Evolutionary conservation across 331 rosid genomes (phyloP).

Genomic region (Malus hybrid): DNA sequence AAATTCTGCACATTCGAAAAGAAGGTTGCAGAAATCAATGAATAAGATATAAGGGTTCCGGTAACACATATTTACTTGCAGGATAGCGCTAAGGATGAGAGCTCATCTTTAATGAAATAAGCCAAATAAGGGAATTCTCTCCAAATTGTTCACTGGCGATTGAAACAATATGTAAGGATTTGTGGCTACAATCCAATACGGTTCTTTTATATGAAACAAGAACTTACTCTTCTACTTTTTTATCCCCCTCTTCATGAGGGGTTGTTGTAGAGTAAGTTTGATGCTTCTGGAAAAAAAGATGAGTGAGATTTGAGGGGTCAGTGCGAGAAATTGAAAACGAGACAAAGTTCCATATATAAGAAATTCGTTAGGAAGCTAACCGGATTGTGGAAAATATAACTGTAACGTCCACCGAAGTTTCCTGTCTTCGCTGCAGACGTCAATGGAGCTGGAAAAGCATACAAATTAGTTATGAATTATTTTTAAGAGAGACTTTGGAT

Average conservation of each 20-base stretch:
- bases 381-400: not conserved
- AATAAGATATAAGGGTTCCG: not conserved
- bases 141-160: not conserved
- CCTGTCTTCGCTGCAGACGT: not conserved
- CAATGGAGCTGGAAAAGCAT: not conserved
- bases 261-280: not conserved
- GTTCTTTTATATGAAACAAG: not conserved
- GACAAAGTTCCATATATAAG: not conserved
- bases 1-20: conserved; percentile 48
- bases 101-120: not conserved
- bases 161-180: not conserved
- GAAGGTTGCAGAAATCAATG: not conserved
- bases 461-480: not conserved
- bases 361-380: not conserved
- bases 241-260: not conserved
- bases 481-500: not conserved
- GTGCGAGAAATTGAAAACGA: not conserved
- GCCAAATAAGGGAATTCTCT: not conserved
- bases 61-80: not conserved
- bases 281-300: not conserved
- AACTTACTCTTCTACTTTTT: not conserved
- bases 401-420: not conserved
- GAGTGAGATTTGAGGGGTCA: not conserved
- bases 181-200: not conserved
- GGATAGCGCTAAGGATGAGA: not conserved